Evolutionary conservation across 345 rosid genomes (phyloP), one percentile per base, ranked within the genome.

Genomic region (Eucalyptus curtisii): DNA sequence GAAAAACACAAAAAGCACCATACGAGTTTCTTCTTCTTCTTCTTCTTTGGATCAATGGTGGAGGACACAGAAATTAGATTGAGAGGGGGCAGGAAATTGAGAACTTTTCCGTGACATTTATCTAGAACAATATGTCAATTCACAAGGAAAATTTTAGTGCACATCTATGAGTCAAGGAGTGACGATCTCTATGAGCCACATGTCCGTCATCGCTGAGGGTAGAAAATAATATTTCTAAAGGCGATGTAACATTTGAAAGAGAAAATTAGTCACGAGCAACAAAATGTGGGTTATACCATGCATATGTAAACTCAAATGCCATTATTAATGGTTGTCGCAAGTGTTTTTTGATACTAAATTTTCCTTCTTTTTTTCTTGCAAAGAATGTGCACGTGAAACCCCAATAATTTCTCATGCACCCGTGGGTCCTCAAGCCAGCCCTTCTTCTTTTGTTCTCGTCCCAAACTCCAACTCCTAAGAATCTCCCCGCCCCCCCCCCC

Each of bases 351-450:
- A 86, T 40, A 3, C n/a, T 37, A 53, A 19, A 50, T 19, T 87
- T 47, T 49, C 33, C 8, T 87, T 66, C 42, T 52, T 86, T 86
- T 17, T 52, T 86, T 86, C 45, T 86, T 37, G 45, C 59, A 85
- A 53, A n/a, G 48, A 86, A 52, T 11, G 55, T 89, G 94, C 97
- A 93, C 92, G 97, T 95, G 97, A 95, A 93, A 90, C 92, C 92
- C 89, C 97, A 94, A 94, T 94, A 94, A 95, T 92, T 93, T 92
- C 87, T 91, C 94, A 92, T 94, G 94, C 95, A 94, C 49, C 87
- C 86, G 92, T 92, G 94, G 94, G 94, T 87, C 93, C 91, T 89
- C 66, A 10, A 52, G 90, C 94, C 94, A 91, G 90, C 94, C 94
- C 89, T 92, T 87, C 92, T 85, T 91, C 90, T 92, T 94, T 94